Base-by-base conservation (phyloP, 805 yeast species). In the Pichia nakasei region DNA sequence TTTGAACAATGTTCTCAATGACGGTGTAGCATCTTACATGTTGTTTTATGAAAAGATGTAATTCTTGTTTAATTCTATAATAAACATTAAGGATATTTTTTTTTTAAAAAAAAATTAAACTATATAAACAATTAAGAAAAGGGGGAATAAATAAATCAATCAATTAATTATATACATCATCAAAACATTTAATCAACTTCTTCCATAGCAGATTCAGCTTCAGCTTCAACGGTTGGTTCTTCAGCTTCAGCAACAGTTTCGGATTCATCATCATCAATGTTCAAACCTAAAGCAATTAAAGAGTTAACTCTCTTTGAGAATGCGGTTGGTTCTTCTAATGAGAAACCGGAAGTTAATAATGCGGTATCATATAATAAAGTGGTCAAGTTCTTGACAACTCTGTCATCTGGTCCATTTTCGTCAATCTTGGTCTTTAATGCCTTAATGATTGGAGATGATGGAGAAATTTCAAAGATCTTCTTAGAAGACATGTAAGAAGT, bases 401-500 rank as follows among this genome's bases (percentile, higher is more conserved):
- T 85, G 76, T 94, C 97, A 72, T 87, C 94, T 54, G 95, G 89
- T 71, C 97, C 97, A 61, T 87, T 95, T 55, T 85, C 82, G 60
- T 88, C 97, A 63, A 93, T 97, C 82, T 91, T 93, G 68, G 83
- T 76, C 78, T 82, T 89, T 72, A 93, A 83, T 73, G 93, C 98
- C 75, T 75, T 82, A 70, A 93, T 91, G 67, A 93, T 93, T 53
- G 95, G 71, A 54, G 97, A 89, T 69, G 78, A 83, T 73, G 99
- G 97, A 61, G 97, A 91, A 58, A 93, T 88, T 79, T 93, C 99
- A 62, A 93, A 87, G 65, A 93, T 93, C 83, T 93, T 93, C 88
- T 93, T 93, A 45, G 98, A 93, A 39, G 97, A 84, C 99, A 93
- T 93, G 93, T 93, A 93, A 52, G 96, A 80, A 35, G 97, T 88